Percentiles rank a stretch among this genome's conserved stretches.
Evolutionary conservation across 2,329 filamentous ascomycete genomes (phyloP).

Genomic region (Botrytis porri): DNA sequence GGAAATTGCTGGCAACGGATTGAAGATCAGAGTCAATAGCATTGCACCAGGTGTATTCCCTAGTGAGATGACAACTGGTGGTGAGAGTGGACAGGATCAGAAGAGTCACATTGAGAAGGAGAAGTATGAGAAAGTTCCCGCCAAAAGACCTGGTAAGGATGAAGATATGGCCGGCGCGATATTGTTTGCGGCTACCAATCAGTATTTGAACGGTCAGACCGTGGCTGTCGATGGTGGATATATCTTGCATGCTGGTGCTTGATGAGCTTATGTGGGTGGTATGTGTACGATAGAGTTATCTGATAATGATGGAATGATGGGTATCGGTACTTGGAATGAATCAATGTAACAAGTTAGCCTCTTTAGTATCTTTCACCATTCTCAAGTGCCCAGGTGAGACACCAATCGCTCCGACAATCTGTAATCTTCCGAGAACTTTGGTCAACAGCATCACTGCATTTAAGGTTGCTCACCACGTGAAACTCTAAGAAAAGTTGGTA

Average conservation of each 20-base stretch:
- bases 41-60: conserved; percentile 58
- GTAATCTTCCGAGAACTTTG: neutral
- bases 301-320: neutral
- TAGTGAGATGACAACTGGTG: conserved; percentile 53
- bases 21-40: conserved; percentile 56
- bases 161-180: conserved; percentile 57
- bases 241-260: conserved; percentile 35
- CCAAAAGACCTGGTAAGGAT: conserved; percentile 53
- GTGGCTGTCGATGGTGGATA: conserved; percentile 54
- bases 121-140: conserved; percentile 49
- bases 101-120: conserved; percentile 54
- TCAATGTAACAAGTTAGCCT: neutral
- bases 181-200: conserved; percentile 48
- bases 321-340: neutral
- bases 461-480: neutral
- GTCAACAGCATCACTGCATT: neutral
- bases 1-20: conserved; percentile 46
- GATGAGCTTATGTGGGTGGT: neutral
- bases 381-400: neutral
- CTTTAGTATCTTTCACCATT: neutral
- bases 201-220: conserved; percentile 43
- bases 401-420: neutral
- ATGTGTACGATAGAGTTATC: neutral
- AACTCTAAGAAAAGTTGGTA: neutral
- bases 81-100: conserved; percentile 47